Percentiles rank a stretch among this genome's conserved stretches.
Conservation (phyloP, 805 yeast species). For the Komagataella pseudopastoris region DNA sequence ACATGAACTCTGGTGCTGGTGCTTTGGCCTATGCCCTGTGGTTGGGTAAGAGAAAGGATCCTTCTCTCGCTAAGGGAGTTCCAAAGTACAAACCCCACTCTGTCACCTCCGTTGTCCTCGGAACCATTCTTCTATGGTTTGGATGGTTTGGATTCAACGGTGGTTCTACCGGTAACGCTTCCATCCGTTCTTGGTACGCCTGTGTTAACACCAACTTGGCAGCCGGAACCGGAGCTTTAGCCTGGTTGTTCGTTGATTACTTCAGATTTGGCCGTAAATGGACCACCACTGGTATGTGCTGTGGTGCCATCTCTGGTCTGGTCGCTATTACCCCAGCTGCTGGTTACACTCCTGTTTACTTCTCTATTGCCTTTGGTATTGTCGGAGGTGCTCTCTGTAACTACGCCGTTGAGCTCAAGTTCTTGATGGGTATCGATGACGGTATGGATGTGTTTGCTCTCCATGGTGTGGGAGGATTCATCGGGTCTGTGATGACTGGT, state of each 20-base stretch:
- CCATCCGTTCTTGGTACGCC: conserved; percentile 92
- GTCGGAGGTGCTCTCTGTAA: conserved; percentile 70
- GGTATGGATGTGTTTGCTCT: conserved; percentile 91
- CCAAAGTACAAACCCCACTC: conserved; percentile 93
- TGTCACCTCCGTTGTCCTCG: conserved; percentile 79
- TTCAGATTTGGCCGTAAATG: conserved; percentile 70
- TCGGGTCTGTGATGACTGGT: conserved; percentile 79
- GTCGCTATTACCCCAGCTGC: conserved; percentile 97
- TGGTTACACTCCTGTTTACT: conserved; percentile 88
- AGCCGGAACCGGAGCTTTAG: conserved; percentile 83
- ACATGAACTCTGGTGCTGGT: conserved; percentile 86
- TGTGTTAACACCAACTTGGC: conserved; percentile 87
- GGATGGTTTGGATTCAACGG: conserved; percentile 99
- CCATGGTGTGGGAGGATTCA: conserved; percentile 88
- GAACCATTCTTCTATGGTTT: conserved; percentile 92
- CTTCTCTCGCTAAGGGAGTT: conserved; percentile 48
- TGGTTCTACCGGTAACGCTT: conserved; percentile 90
- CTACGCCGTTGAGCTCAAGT: conserved; percentile 73
- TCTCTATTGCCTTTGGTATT: conserved; percentile 74
- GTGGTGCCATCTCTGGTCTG: conserved; percentile 87
- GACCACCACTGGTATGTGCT: conserved; percentile 90
- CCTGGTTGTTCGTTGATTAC: conserved; percentile 90
- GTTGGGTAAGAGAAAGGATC: conserved; percentile 87
- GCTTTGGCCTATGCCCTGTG: conserved; percentile 88
- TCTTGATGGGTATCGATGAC: conserved; percentile 67